Base-by-base conservation (phyloP, 2,329 filamentous ascomycete genomes). In the Botryotinia calthae region DNA sequence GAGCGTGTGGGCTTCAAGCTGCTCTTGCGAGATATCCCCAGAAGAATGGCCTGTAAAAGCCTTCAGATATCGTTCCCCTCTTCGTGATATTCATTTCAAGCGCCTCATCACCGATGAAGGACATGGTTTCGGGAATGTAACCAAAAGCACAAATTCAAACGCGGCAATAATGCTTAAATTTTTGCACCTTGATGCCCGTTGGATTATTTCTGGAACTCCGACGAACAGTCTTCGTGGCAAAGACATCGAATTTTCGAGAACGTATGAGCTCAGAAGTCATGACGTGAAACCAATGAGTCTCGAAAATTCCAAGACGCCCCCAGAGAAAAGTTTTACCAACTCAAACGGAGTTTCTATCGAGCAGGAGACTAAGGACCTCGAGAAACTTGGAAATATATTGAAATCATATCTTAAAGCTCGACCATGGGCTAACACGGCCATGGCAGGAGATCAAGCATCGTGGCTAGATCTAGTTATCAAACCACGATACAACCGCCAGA, bases 21-120 rank as follows among this genome's bases (percentile, higher is more conserved):
- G 37, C 59, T 9, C 37, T 28, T 62, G 37, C 59, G 4, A 20
- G 16, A 79, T 40, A 84, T 72, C 78, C 84, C 44, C 66, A 72
- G 42, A 62, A 72, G n/a, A 63, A 74, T n/a, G 81, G 81, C 75
- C 54, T 83, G 73, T 87, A 89, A 46, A 80, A 86, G 16, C 2
- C 16, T 56, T n/a, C 1, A n/a, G 5, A 22, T 22, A 67, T 42
- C 48, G 18, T 42, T 92, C 89, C 1, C 88, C 91, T 0, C 82
- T 98, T 28, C 89, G 89, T 56, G 82, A 88, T 12, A 82, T 98
- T 5, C 94, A 93, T 77, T 97, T 95, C 87, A 91, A 97, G 78
- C 87, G 95, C 1, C 90, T 97, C 64, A 95, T 98, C 63, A 91
- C 97, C 28, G 95, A 98, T 76, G 95, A 98, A 84, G 95, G 95